Conservation (phyloP, 108 stramenopile genomes). For the Epithemia pelagica region DNA sequence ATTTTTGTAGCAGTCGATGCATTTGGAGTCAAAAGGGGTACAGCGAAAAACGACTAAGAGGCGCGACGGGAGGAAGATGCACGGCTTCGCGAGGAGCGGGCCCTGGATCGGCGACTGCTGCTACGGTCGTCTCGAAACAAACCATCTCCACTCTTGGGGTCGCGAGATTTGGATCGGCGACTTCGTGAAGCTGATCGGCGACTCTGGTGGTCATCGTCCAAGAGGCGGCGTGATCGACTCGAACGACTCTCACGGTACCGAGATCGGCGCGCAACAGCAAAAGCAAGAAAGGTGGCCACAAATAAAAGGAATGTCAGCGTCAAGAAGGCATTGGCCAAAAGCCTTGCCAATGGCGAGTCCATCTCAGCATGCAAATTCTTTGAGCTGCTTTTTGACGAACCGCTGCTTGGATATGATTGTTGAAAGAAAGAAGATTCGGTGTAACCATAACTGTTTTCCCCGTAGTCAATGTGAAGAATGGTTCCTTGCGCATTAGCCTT, state of each 20-base stretch:
- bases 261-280: conserved; percentile 77
- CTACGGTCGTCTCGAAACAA: conserved; percentile 1
- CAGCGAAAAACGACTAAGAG: neutral
- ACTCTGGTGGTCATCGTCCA: conserved; percentile 42
- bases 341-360: conserved; percentile 42
- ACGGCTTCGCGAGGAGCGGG: neutral
- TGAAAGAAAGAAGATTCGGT: conserved; percentile 30
- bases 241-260: conserved; percentile 53
- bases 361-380: conserved; percentile 5
- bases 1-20: neutral
- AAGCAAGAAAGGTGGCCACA: conserved; percentile 79
- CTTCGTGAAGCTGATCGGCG: conserved; percentile 9
- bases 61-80: neutral
- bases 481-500: conserved; percentile 68
- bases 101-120: neutral
- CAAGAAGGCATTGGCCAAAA: conserved; percentile 70
- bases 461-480: conserved; percentile 43
- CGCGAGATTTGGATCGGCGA: conserved; percentile 28
- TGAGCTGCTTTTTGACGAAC: neutral
- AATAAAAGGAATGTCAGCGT: conserved; percentile 67
- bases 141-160: conserved; percentile 13
- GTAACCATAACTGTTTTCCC: conserved; percentile 50
- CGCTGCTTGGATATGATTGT: conserved; percentile 7
- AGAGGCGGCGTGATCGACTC: conserved; percentile 45
- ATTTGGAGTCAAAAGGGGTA: neutral